Evolutionary conservation across 495 filamentous ascomycete species (phyloP), one percentile per base, ranked within the genome.

Genomic region (Hyaloscypha hepaticicola): DNA sequence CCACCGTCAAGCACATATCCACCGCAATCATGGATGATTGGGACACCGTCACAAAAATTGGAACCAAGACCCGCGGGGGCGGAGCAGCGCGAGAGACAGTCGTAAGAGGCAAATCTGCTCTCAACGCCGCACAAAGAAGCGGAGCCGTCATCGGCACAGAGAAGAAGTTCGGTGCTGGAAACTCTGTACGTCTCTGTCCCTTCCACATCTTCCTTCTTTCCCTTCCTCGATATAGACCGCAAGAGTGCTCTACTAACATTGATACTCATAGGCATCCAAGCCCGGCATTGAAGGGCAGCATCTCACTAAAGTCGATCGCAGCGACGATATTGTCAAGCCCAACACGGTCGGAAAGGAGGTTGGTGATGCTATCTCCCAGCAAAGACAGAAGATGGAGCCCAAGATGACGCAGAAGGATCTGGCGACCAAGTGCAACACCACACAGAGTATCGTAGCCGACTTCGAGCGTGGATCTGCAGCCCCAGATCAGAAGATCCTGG

Each of bases 391-490:
- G 76, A 90, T 79, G 81, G 90, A 86, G 72, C 87, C 87, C 64
- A 93, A 95, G 80, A 90, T 98, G 89, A 95, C 93, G 34, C 95
- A 98, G 83, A 96, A 95, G 82, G 93, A 98, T 70, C 87, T 98
- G 49, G 96, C 93, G 56, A 94, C 88, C 68, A 94, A 93, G 83
- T 92, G 91, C 81, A 96, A 96, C 82, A 92, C 89, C 65, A 93
- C 91, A 52, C 83, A 83, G 41, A 85, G 84, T 66, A 80, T 93
- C 67, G 81, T 97, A 65, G 90, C 90, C 73, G 88, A 92, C 73
- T 92, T 94, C 72, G 93, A 97, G 87, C 82, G 85, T 61, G 92
- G 92, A 60, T 83, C 85, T 70, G 92, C 90, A 65, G 73, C 85
- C 26, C 91, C 91, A 33, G 90, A 96, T 77, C 90, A 95, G 80